Percentiles rank a stretch among this genome's conserved stretches.
These are phyloP conservation scores for Bombardia bombarda DNA, from an alignment of 495 filamentous ascomycete genomes.

Conservation along the genomic window DNA sequence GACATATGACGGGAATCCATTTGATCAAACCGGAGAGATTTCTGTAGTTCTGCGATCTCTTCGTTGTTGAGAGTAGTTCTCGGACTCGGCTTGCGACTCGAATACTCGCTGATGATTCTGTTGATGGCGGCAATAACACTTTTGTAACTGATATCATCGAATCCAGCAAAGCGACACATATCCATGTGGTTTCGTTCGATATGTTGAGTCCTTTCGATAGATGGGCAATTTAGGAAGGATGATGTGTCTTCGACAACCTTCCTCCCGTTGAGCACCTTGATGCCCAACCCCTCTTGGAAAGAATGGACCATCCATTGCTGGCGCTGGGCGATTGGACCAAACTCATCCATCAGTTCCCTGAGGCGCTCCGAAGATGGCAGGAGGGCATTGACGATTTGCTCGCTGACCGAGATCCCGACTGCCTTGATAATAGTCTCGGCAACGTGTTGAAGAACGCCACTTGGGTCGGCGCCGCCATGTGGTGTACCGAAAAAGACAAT, in stretches of 20 bases:
- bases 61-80: slow-evolving; percentile 5
- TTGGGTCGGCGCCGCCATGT: slow-evolving; percentile 29
- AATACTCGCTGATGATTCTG: not conserved
- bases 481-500: slow-evolving; percentile 38
- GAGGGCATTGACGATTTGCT: slow-evolving; percentile 17
- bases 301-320: slow-evolving; percentile 26
- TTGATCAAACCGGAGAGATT: slow-evolving; percentile 29
- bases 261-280: slow-evolving; percentile 8
- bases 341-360: slow-evolving; percentile 22
- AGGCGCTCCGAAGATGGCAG: slow-evolving; percentile 24
- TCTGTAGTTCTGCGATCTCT: slow-evolving; percentile 11
- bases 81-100: not conserved
- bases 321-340: slow-evolving; percentile 16
- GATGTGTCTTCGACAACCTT: slow-evolving; percentile 32
- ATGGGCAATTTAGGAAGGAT: slow-evolving; percentile 19
- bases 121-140: slow-evolving; percentile 11
- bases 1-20: slow-evolving; percentile 30
- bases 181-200: slow-evolving; percentile 30
- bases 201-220: slow-evolving; percentile 18
- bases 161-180: slow-evolving; percentile 32
- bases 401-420: slow-evolving; percentile 18
- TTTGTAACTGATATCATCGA: slow-evolving; percentile 18
- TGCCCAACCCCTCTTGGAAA: slow-evolving; percentile 25
- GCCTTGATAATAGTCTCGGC: slow-evolving; percentile 12
- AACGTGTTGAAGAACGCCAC: slow-evolving; percentile 7